Evolutionary conservation across 2,329 filamentous ascomycete species (phyloP).

Genomic region (Sordariomycetes sp.): DNA sequence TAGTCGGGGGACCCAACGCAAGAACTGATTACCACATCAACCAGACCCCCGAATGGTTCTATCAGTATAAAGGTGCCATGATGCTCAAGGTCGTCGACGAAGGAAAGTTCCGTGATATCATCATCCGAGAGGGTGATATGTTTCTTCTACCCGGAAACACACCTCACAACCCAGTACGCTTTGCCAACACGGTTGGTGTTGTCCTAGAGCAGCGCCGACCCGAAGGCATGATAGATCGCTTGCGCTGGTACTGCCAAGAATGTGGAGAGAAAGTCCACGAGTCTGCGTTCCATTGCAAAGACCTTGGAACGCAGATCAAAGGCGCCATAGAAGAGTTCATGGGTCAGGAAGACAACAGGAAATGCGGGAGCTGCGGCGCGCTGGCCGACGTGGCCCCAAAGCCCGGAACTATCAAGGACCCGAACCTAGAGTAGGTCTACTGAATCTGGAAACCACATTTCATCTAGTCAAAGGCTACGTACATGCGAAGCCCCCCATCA

Average conservation of each 20-base stretch:
- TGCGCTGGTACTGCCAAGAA: conserved; percentile 79
- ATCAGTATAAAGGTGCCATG: conserved; percentile 91
- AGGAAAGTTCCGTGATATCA: conserved; percentile 65
- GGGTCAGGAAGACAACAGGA: conserved; percentile 56
- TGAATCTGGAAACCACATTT: not conserved
- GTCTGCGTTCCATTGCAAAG: conserved; percentile 76
- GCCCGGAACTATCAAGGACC: conserved; percentile 48
- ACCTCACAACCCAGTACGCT: conserved; percentile 93
- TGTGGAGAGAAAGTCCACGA: conserved; percentile 74
- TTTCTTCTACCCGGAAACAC: conserved; percentile 89
- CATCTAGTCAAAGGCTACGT: no score
- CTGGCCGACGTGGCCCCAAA: conserved; percentile 64
- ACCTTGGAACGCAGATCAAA: conserved; percentile 93
- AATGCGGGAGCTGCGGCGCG: conserved; percentile 66
- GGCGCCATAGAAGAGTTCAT: conserved; percentile 77
- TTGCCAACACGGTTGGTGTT: conserved; percentile 86
- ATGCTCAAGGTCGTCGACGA: conserved; percentile 81
- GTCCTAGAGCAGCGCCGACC: conserved; percentile 83
- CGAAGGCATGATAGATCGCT: conserved; percentile 57
- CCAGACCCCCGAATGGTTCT: conserved; percentile 94
- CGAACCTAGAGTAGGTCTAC: conserved; percentile 33
- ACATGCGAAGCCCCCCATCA: not conserved
- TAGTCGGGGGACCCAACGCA: conserved; percentile 92
- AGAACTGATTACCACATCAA: conserved; percentile 99
- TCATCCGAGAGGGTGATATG: conserved; percentile 88